Evolutionary conservation across 2,329 filamentous ascomycete species (phyloP).

Genomic region (Fusarium sp.): DNA sequence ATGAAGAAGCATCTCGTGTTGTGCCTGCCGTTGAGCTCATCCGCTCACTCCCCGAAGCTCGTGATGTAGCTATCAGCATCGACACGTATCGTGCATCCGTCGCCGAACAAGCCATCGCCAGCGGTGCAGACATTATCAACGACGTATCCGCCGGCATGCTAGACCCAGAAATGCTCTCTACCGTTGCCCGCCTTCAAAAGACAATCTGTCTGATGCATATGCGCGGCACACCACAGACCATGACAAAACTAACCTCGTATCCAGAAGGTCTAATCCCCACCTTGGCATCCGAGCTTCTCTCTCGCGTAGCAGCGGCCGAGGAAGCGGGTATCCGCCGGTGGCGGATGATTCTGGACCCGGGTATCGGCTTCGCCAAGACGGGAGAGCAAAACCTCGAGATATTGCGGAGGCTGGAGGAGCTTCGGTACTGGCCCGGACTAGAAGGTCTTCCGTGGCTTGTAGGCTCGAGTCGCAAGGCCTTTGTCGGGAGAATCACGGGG

Average conservation of each 20-base stretch:
- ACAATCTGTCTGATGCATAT: constrained; percentile 93
- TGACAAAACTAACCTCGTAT: constrained; percentile 78
- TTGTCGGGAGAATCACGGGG: constrained; percentile 85
- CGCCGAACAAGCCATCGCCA: constrained; percentile 78
- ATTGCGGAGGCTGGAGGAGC: constrained; percentile 72
- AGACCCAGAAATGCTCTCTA: constrained; percentile 84
- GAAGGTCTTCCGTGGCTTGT: constrained; percentile 86
- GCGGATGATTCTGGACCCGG: constrained; percentile 95
- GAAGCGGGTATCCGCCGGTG: constrained; percentile 86
- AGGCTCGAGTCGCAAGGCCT: constrained; percentile 88
- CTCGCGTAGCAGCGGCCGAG: constrained; percentile 79
- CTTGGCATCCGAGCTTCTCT: constrained; percentile 74
- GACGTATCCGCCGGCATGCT: constrained; percentile 87
- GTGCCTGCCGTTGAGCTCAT: constrained; percentile 82
- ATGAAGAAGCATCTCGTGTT: constrained; percentile 82
- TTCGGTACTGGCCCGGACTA: constrained; percentile 74
- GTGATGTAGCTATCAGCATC: constrained; percentile 79
- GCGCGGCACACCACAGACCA: constrained; percentile 86
- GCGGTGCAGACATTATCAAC: constrained; percentile 93
- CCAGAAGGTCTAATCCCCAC: constrained; percentile 73
- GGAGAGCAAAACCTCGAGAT: constrained; percentile 84
- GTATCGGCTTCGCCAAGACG: constrained; percentile 93
- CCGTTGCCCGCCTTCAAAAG: constrained; percentile 80
- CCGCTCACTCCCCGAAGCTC: constrained; percentile 71
- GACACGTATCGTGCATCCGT: constrained; percentile 93